Percentiles rank a stretch among this genome's conserved stretches.
Conservation (phyloP, 1,284 basidiomycete genomes). For the Sutorius eximius region DNA sequence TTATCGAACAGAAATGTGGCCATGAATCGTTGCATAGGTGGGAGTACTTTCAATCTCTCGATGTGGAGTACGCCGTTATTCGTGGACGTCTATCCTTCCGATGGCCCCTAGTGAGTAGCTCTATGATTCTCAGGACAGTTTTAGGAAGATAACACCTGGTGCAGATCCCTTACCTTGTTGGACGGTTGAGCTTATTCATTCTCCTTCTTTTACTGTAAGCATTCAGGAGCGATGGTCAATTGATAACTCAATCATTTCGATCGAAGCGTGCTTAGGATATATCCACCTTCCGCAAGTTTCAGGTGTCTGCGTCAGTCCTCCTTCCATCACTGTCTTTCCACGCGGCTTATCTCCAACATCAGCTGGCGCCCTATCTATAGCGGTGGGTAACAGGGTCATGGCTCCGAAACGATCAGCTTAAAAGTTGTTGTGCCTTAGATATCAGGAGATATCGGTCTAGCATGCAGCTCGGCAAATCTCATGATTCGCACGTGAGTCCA, state of each 20-base stretch:
- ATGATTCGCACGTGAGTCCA: constrained; percentile 26
- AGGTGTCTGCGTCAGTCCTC: constrained; percentile 17
- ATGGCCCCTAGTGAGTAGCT: constrained; percentile 21
- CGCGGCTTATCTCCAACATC: constrained; percentile 1
- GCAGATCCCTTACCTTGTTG: constrained; percentile 21
- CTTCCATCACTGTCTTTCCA: neutral
- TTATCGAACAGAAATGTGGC: neutral
- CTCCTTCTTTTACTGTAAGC: constrained; percentile 20
- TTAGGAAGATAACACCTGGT: neutral
- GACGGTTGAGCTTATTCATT: constrained; percentile 13
- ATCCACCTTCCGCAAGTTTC: neutral
- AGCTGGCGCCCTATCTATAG: constrained; percentile 3
- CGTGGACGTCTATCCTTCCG: constrained; percentile 17
- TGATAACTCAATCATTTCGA: neutral
- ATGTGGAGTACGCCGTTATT: constrained; percentile 18
- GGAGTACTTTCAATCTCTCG: constrained; percentile 21
- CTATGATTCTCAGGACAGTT: neutral
- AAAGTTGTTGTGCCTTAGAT: constrained; percentile 1
- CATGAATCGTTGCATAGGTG: constrained; percentile 7
- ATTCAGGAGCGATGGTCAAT: neutral
- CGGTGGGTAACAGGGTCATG: constrained; percentile 10
- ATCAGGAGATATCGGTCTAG: constrained; percentile 10
- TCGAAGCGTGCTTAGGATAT: constrained; percentile 8
- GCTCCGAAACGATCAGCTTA: neutral
- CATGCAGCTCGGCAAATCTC: constrained; percentile 14